A percentile compares a stretch with the other conserved stretches of the same genome.
Conservation (phyloP, 2,329 filamentous ascomycete species). For the Pseudogymnoascus sp. region DNA sequence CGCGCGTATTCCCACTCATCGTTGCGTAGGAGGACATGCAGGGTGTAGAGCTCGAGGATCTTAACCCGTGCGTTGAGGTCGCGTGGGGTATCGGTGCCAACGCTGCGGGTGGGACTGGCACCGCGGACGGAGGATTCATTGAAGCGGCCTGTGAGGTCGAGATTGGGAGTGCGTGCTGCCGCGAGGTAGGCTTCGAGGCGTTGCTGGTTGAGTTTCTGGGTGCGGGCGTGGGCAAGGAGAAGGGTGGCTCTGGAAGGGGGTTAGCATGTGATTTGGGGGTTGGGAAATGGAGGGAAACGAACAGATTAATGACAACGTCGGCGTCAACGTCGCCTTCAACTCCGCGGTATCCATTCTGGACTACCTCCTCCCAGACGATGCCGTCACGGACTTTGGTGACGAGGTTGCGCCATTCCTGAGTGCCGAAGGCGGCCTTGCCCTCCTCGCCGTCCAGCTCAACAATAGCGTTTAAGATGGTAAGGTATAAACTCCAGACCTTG, state of each 20-base stretch:
- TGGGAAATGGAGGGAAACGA: slow-evolving; percentile 31
- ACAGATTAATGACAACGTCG: slow-evolving; percentile 88
- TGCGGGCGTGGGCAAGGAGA: slow-evolving; percentile 79
- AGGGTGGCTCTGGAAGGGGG: slow-evolving; percentile 64
- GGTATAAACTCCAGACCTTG: slow-evolving; percentile 96
- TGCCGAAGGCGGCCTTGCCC: slow-evolving; percentile 81
- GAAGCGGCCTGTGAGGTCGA: slow-evolving; percentile 64
- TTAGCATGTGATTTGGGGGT: slow-evolving; percentile 20
- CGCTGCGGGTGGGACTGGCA: slow-evolving; percentile 43
- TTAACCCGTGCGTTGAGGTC: slow-evolving; percentile 81
- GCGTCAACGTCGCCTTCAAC: slow-evolving; percentile 86
- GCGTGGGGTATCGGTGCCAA: slow-evolving; percentile 72
- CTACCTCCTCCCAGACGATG: slow-evolving; percentile 89
- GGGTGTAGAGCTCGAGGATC: slow-evolving; percentile 88
- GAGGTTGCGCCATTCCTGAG: slow-evolving; percentile 73
- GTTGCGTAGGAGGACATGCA: slow-evolving; percentile 90
- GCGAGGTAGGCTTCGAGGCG: slow-evolving; percentile 85
- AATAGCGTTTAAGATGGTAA: slow-evolving; percentile 86
- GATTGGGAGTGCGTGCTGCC: slow-evolving; percentile 62
- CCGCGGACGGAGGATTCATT: slow-evolving; percentile 46
- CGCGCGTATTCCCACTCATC: slow-evolving; percentile 93
- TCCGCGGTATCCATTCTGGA: slow-evolving; percentile 78
- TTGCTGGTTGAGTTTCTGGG: slow-evolving; percentile 77
- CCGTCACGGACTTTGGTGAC: slow-evolving; percentile 82
- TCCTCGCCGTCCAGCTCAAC: slow-evolving; percentile 84